Base-by-base conservation (phyloP, 805 yeast genomes). In the Sungouiozyma ichnusensis region DNA sequence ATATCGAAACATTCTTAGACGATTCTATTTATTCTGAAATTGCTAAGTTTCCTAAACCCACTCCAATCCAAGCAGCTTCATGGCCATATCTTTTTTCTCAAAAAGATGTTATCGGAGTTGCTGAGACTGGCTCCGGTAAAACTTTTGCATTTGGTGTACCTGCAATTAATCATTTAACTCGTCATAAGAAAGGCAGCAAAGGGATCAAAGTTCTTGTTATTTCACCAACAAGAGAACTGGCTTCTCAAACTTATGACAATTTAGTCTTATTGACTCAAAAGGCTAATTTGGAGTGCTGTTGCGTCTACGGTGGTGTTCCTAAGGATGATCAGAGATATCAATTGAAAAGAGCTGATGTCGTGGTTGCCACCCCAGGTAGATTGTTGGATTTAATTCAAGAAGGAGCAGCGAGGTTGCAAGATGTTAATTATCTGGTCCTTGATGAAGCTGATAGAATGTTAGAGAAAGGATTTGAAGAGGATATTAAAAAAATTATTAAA, bases 401-500 rank as follows among this genome's bases (percentile, higher is more conserved):
- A 58, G 94, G 95, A 13, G 74, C 88, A 29, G 79, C 85, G 35
- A 76, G 79, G 50, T 69, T 88, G 47, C 66, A 76, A 11, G 60
- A 69, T 8, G 81, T 90, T 27, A 74, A 79, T 46, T 88, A 85
- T 60, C 70, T 92, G 50, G 92, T 92, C 18, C 71, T 92, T 37
- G 99, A 92, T 63, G 99, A 92, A 69, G 99, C 98, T 33, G 99
- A 92, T 64, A 77, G 99, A 68, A 90, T 92, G 97, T 74, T 92
- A 46, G 98, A 92, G 63, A 92, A 85, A 65, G 99, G 99, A 32
- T 92, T 92, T 57, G 97, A 94, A 66, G 94, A 90, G 61, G 98
- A 90, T 64, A 90, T 92, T 58, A 86, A 84, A 61, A 71, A 73
- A 48, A 86, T 92, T 50, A 77, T 92, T 58, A 74, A 81, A 37